Evolutionary conservation across 108 stramenopile species (phyloP).

Genomic region (Thalassiosira profunda): DNA sequence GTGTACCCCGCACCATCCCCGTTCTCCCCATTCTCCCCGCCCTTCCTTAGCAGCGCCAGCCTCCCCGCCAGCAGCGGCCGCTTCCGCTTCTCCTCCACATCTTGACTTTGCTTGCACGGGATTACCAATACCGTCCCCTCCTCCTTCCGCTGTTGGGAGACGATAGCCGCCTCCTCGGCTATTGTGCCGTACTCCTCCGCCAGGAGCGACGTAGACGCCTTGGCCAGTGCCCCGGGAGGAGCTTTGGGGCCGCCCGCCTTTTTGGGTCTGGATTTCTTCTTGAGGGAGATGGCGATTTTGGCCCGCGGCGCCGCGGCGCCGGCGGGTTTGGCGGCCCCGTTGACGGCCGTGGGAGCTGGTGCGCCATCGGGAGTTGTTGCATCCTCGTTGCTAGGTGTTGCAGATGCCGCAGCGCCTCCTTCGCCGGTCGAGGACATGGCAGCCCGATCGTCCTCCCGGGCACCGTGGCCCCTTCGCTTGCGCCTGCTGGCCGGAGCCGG

Average conservation of each 20-base stretch:
- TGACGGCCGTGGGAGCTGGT: no score
- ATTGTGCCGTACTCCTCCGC: slow-evolving; percentile 47
- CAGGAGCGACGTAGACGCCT: slow-evolving; percentile 6
- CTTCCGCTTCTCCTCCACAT: slow-evolving; percentile 17
- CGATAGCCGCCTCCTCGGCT: slow-evolving; percentile 36
- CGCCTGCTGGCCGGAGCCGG: no score
- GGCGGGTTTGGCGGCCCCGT: no score
- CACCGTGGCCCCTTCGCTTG: no score
- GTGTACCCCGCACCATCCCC: slow-evolving; percentile 2
- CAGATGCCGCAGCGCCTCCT: no score
- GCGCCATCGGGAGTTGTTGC: no score
- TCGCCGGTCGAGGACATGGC: no score
- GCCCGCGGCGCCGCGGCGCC: slow-evolving; percentile 2
- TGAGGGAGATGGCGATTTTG: slow-evolving; percentile 31
- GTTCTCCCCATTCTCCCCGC: slow-evolving; percentile 1
- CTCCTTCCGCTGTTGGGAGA: slow-evolving; percentile 36
- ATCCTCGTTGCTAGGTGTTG: no score
- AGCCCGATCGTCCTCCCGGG: no score
- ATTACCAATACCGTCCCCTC: slow-evolving; percentile 45
- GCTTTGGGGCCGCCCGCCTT: not conserved
- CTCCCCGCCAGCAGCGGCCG: slow-evolving; percentile 9
- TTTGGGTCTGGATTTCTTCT: slow-evolving; percentile 17
- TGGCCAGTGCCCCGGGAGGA: not conserved
- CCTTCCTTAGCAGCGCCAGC: not conserved
- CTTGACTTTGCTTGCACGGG: slow-evolving; percentile 26